Percentiles rank a stretch among this genome's conserved stretches.
phyloP scores from a whole-genome alignment of 805 yeast genomes.

The Blastobotrys americana region DNA sequence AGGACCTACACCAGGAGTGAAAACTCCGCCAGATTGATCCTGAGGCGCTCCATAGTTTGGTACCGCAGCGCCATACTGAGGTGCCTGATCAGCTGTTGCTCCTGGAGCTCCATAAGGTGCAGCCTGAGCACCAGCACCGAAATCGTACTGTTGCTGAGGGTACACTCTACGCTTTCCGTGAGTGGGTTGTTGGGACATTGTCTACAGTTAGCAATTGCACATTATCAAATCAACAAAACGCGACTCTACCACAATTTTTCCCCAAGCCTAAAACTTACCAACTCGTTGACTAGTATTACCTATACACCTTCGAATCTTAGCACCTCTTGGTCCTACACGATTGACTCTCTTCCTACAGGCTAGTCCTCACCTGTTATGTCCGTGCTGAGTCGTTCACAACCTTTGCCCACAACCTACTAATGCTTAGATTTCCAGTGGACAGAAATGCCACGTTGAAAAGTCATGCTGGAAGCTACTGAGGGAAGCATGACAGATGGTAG shows the following conservation, averaged over 20 bases:
- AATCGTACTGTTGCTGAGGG: slow-evolving; percentile 41
- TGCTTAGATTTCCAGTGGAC: too few relatives aligned
- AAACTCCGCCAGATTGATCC: not conserved
- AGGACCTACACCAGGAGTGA: not conserved
- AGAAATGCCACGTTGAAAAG: not conserved
- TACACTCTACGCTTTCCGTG: slow-evolving; percentile 41
- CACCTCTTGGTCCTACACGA: too few relatives aligned
- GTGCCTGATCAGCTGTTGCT: slow-evolving; percentile 5
- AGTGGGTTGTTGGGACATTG: slow-evolving; percentile 5
- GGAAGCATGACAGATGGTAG: not conserved
- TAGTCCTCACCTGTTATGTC: too few relatives aligned
- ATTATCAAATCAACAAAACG: too few relatives aligned
- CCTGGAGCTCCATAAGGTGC: slow-evolving; percentile 12
- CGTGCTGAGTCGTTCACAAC: too few relatives aligned
- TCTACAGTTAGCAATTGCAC: too few relatives aligned
- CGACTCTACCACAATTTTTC: too few relatives aligned
- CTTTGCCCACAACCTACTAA: too few relatives aligned
- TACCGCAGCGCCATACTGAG: slow-evolving; percentile 1
- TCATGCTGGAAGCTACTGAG: not conserved
- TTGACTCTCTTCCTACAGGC: too few relatives aligned
- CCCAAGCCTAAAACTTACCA: too few relatives aligned
- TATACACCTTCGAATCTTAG: too few relatives aligned
- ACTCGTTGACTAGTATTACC: too few relatives aligned
- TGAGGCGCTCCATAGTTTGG: slow-evolving; percentile 4
- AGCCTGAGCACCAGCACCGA: slow-evolving; percentile 22